phyloP scores from a whole-genome alignment of 805 yeast species.

The Grigorovia jiainica region DNA sequence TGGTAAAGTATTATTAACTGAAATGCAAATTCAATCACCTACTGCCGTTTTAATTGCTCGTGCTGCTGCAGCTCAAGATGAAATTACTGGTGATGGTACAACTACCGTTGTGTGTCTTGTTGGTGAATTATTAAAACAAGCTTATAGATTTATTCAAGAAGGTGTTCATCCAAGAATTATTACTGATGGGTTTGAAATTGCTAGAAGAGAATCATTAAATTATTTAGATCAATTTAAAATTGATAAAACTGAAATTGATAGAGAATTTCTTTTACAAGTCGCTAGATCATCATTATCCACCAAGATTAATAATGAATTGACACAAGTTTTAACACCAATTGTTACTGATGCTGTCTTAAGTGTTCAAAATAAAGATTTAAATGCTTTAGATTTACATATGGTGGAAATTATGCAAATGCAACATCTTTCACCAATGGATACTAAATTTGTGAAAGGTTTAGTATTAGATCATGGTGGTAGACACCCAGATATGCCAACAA shows the following conservation, averaged over 20 bases:
- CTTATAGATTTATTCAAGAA: slow-evolving; percentile 82
- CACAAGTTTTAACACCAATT: slow-evolving; percentile 80
- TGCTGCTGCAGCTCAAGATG: slow-evolving; percentile 98
- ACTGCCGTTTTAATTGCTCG: slow-evolving; percentile 89
- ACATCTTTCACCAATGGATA: slow-evolving; percentile 76
- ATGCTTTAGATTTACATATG: slow-evolving; percentile 83
- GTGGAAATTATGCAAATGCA: slow-evolving; percentile 98
- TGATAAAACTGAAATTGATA: slow-evolving; percentile 43
- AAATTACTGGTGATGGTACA: slow-evolving; percentile 98
- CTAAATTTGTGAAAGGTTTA: slow-evolving; percentile 75
- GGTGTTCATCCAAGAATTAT: slow-evolving; percentile 94
- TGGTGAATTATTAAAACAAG: slow-evolving; percentile 90
- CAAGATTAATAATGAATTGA: slow-evolving; percentile 67
- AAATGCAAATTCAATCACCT: slow-evolving; percentile 94
- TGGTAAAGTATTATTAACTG: slow-evolving; percentile 85
- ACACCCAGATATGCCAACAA: slow-evolving; percentile 97
- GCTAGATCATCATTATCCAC: slow-evolving; percentile 86
- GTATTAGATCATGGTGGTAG: slow-evolving; percentile 98
- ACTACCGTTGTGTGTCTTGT: slow-evolving; percentile 90
- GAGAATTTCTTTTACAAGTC: slow-evolving; percentile 84
- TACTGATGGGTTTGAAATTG: slow-evolving; percentile 90
- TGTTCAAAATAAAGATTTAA: slow-evolving; percentile 42
- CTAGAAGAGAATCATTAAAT: slow-evolving; percentile 64
- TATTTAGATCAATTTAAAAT: slow-evolving; percentile 61
- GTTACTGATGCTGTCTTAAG: slow-evolving; percentile 92